Percentiles rank a stretch among this genome's conserved stretches.
phyloP scores from a whole-genome alignment of 192 early-diverging fungal genomes.

The Gonapodya sp. region DNA sequence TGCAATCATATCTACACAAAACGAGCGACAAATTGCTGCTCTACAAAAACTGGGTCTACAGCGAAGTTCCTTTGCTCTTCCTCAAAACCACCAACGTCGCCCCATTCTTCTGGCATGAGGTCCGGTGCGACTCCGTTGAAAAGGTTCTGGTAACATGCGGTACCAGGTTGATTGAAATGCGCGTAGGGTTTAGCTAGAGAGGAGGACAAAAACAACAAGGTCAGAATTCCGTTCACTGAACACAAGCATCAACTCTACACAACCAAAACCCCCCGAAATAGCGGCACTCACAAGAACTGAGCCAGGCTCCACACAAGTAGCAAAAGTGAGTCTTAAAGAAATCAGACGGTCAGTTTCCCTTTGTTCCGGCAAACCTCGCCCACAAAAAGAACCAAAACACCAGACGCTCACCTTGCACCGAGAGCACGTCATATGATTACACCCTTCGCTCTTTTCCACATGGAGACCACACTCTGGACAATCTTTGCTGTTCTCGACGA shows the following conservation, averaged over 20 bases:
- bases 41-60: not conserved
- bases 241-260: too few species aligned
- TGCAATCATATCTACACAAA: not conserved
- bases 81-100: not conserved
- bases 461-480: not conserved
- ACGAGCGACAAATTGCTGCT: not conserved
- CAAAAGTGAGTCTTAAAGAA: not conserved
- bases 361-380: too few species aligned
- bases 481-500: not conserved
- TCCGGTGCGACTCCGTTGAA: not conserved
- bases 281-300: not conserved
- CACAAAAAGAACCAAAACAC: too few species aligned
- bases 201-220: not conserved
- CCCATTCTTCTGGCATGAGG: too few species aligned
- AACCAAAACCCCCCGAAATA: not conserved
- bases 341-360: too few species aligned
- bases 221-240: not conserved
- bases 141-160: not conserved
- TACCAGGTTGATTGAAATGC: not conserved
- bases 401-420: not conserved
- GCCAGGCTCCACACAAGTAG: not conserved
- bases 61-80: not conserved
- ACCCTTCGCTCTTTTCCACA: not conserved
- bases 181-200: not conserved
- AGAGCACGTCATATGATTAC: not conserved